Evolutionary conservation across 305 asterid genomes (phyloP).

Genomic region (Fraxinus angustifolia): DNA sequence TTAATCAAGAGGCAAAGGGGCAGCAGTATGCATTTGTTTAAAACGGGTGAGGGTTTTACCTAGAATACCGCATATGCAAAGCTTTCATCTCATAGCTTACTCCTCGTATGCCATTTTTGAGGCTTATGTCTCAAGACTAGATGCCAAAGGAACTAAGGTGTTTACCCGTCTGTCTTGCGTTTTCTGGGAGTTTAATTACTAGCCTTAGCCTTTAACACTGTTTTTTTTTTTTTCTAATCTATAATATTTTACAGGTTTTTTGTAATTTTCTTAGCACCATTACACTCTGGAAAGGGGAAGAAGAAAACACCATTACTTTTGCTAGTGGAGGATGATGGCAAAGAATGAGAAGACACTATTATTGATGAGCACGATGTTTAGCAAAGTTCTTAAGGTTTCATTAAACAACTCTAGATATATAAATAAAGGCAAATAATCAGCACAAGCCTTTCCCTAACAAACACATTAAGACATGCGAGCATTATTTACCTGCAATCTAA

Average conservation of each 20-base stretch:
- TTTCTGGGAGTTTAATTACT: background rate
- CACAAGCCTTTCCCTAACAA: conserved; percentile 12
- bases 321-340: background rate
- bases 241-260: background rate
- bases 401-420: background rate
- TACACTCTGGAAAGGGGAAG: background rate
- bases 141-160: background rate
- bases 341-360: background rate
- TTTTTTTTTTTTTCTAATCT: background rate
- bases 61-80: background rate
- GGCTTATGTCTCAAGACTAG: background rate
- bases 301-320: background rate
- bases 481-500: conserved; percentile 85
- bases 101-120: background rate
- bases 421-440: background rate
- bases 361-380: background rate
- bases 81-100: background rate
- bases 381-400: background rate
- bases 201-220: background rate
- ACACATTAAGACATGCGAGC: conserved; percentile 10
- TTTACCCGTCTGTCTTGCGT: background rate
- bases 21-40: background rate
- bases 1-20: background rate
- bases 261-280: background rate
- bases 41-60: background rate